Conservation (phyloP, 257 asterid genomes). For the Fraxinus cuspidata region DNA sequence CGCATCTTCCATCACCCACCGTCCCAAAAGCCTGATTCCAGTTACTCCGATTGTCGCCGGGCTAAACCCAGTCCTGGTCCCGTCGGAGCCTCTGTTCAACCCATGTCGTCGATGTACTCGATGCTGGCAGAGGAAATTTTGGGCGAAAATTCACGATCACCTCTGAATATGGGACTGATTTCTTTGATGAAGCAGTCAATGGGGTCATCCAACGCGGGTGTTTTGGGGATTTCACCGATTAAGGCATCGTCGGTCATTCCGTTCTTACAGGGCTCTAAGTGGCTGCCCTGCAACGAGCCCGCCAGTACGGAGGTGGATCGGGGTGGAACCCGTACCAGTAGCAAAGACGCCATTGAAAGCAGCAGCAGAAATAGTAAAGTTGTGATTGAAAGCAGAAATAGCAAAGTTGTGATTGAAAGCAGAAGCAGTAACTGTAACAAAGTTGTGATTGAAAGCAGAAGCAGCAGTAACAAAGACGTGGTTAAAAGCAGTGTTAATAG, state of each 20-base stretch:
- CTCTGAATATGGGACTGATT: constrained; percentile 54
- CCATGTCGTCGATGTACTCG: constrained; percentile 43
- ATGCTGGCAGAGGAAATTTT: constrained; percentile 49
- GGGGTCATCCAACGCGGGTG: constrained; percentile 30
- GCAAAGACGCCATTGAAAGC: constrained; percentile 19
- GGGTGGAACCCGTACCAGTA: constrained; percentile 45
- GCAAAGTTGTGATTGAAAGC: constrained; percentile 6
- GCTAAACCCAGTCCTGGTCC: constrained; percentile 28
- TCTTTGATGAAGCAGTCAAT: constrained; percentile 58
- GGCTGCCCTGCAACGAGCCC: constrained; percentile 77
- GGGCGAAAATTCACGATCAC: constrained; percentile 45
- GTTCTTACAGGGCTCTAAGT: constrained; percentile 61
- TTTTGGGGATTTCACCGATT: constrained; percentile 62
- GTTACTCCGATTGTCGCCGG: constrained; percentile 39
- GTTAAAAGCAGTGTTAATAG: constrained; percentile 21
- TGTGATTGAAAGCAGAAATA: neutral
- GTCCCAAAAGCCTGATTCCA: constrained; percentile 46
- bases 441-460: neutral
- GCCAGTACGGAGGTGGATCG: constrained; percentile 51
- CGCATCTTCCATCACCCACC: constrained; percentile 42
- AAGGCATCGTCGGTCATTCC: constrained; percentile 55
- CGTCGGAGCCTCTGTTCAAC: constrained; percentile 11
- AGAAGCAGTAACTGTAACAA: neutral
- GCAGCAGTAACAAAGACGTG: neutral
- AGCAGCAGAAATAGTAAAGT: neutral